phyloP scores from a whole-genome alignment of 179 eudicot species.

The Beta macrorhiza region DNA sequence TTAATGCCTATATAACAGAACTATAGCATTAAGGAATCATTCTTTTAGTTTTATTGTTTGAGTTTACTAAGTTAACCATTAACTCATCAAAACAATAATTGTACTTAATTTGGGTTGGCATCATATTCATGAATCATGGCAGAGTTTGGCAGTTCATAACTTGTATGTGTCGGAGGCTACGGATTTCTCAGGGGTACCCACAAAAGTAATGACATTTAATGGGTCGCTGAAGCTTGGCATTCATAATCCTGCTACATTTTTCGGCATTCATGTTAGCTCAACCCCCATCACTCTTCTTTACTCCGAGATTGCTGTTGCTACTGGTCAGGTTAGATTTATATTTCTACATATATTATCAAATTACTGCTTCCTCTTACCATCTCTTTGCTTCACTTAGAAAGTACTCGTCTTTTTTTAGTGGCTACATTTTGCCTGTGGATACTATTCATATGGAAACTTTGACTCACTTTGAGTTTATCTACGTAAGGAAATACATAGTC shows the following conservation, averaged over 20 bases:
- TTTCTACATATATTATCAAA: no score
- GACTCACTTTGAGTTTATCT: no score
- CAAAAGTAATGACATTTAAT: conserved; percentile 67
- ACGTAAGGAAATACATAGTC: no score
- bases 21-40: no score
- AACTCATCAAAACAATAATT: neutral
- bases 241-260: conserved; percentile 89
- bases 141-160: conserved; percentile 67
- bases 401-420: no score
- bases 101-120: neutral
- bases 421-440: no score
- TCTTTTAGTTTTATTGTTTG: no score
- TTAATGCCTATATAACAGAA: no score
- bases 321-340: conserved; percentile 61
- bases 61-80: no score
- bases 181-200: conserved; percentile 76
- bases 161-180: conserved; percentile 63
- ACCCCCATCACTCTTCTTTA: conserved; percentile 65
- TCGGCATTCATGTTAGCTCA: conserved; percentile 78
- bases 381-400: no score
- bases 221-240: conserved; percentile 58
- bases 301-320: conserved; percentile 66
- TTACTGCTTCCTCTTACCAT: no score
- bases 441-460: no score
- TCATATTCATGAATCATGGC: conserved; percentile 27